These are phyloP conservation scores for Arthrocladium fulminans DNA, from an alignment of 2,329 filamentous ascomycete genomes.

Conservation along the genomic window DNA sequence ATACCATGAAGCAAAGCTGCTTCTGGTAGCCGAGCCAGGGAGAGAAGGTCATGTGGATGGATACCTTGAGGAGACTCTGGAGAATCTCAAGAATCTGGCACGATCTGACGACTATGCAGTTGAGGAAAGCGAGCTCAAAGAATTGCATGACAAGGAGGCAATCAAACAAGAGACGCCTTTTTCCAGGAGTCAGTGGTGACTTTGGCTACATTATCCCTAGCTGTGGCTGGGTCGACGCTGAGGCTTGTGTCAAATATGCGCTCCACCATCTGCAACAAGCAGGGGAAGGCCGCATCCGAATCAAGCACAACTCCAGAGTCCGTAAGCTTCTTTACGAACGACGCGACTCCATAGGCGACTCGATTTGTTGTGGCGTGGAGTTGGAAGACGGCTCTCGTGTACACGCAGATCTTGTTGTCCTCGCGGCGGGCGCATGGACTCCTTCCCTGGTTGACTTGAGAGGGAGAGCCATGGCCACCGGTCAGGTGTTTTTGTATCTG, in stretches of 20 bases:
- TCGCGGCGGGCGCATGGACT: conserved; percentile 87
- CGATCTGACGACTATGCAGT: conserved; percentile 12
- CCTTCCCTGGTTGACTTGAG: conserved; percentile 64
- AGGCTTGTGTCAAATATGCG: conserved; percentile 33
- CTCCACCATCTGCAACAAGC: conserved; percentile 28
- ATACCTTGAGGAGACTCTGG: conserved; percentile 13
- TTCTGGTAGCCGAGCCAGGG: conserved; percentile 29
- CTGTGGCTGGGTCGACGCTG: conserved; percentile 40
- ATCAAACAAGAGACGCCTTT: conserved; percentile 15
- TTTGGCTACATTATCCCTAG: conserved; percentile 39
- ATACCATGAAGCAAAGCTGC: conserved; percentile 37
- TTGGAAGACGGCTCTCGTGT: conserved; percentile 8
- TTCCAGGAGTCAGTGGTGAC: conserved; percentile 15
- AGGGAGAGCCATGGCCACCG: conserved; percentile 67
- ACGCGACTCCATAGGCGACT: neutral
- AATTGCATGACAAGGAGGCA: conserved; percentile 11
- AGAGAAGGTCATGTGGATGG: conserved; percentile 10
- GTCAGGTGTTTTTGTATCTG: conserved; percentile 71
- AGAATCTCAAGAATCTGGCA: conserved; percentile 14
- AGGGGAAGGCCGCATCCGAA: conserved; percentile 25
- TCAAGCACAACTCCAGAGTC: conserved; percentile 29
- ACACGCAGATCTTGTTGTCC: conserved; percentile 34
- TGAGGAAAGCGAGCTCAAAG: conserved; percentile 17
- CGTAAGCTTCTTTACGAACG: conserved; percentile 14
- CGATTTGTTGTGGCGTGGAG: conserved; percentile 15